Conservation (phyloP, 345 rosid species). For the Arabidopsis thaliana region DNA sequence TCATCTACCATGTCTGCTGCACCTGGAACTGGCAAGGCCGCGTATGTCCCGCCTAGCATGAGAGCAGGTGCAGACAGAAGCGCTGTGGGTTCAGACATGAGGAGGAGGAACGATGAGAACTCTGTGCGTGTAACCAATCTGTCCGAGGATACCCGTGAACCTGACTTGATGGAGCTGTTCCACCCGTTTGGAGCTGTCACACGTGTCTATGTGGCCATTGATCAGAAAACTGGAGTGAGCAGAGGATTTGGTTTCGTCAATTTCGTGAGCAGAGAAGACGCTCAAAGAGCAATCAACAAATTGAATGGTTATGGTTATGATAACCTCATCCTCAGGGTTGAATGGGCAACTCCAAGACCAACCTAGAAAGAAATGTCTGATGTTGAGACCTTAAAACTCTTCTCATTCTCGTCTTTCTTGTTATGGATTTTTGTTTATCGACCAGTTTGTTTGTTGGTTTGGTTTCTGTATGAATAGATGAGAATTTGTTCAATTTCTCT, state of each 20-base stretch:
- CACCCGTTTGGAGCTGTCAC: constrained; percentile 82
- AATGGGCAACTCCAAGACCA: constrained; percentile 91
- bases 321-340: constrained; percentile 88
- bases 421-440: constrained; percentile 18
- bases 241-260: constrained; percentile 94
- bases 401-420: constrained; percentile 11
- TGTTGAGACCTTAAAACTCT: constrained; percentile 16
- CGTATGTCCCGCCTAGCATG: constrained; percentile 82
- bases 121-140: constrained; percentile 85
- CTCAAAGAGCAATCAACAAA: constrained; percentile 86
- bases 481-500: constrained; percentile 14
- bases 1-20: constrained; percentile 49
- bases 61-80: constrained; percentile 76
- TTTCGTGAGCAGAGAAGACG: constrained; percentile 86
- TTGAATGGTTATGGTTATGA: constrained; percentile 93
- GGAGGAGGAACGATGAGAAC: constrained; percentile 91
- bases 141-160: constrained; percentile 88
- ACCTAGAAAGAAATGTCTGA: constrained; percentile 53
- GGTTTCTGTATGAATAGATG: constrained; percentile 10
- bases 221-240: constrained; percentile 86
- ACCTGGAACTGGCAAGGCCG: constrained; percentile 55
- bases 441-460: constrained; percentile 28
- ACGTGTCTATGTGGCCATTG: constrained; percentile 83
- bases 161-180: constrained; percentile 84
- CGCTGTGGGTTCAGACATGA: constrained; percentile 74